Evolutionary conservation across 352 stramenopile species (phyloP), one percentile per base, ranked within the genome.

Genomic region (Phytophthora tentaculata): DNA sequence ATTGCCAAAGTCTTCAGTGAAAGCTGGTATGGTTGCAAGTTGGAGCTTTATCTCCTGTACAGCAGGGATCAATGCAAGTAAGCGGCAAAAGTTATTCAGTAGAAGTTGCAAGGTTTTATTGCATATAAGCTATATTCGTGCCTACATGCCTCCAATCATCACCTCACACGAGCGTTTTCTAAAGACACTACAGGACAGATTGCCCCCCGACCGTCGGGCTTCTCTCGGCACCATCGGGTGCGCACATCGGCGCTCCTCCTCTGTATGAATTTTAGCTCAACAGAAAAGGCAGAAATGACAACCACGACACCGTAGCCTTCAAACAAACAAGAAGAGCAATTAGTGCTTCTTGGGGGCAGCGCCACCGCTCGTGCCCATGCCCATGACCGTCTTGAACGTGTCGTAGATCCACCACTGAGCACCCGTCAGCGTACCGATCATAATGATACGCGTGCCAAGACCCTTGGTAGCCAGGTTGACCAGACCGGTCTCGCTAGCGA

Each of bases 391-490:
- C 86, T 98, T 98, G 80, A 97, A 98, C 67, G 90, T 95, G 71
- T 98, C 94, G 81, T 98, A 98, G 81, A 98, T 98, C 92, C 94
- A 98, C 94, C 95, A 98, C 88, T 98, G 94, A 59, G 98, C 91
- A 88, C 94, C 94, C 16, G 94, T 98, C 61, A 98, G 89, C 60
- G 94, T 98, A 86, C 94, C 94, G 69, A 98, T 98, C 94, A 98
- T 98, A 78, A 98, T 81, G 73, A 98, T 98, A 86, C 94, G 91
- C 64, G 92, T 97, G 59, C 86, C 90, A 17, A 98, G 83, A 61
- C 94, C 94, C 81, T 94, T 94, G 59, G 88, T 96, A 52, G 85
- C 85, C 53, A 96, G 73, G 75, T 94, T 93, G 57, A 79, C 64
- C 44, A 94, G 44, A 26, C 88, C 88, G 32, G 84, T 88, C 71